A percentile compares a stretch with the other conserved stretches of the same genome.
Conservation (phyloP, 2,329 filamentous ascomycete genomes). For the Massarina eburnea region DNA sequence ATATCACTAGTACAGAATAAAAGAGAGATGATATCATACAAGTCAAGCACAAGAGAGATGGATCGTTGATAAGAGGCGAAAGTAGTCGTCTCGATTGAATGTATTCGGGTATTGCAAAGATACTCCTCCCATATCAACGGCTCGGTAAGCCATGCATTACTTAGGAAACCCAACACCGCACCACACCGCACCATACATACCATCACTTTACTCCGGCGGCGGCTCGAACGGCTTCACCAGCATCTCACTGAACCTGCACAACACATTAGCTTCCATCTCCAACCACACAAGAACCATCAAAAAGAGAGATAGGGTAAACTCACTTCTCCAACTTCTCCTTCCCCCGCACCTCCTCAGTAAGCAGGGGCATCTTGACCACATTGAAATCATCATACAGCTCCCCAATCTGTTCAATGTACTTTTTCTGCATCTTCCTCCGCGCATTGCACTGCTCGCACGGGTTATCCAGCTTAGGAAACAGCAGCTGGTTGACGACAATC, state of each 20-base stretch:
- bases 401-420: conserved; percentile 98
- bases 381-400: conserved; percentile 99
- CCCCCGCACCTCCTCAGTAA: conserved; percentile 93
- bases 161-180: too few species aligned
- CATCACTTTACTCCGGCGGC: conserved; percentile 56
- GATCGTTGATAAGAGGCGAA: too few species aligned
- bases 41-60: too few species aligned
- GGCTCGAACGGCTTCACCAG: conserved; percentile 74
- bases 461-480: conserved; percentile 85
- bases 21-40: too few species aligned
- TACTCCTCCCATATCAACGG: too few species aligned
- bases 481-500: conserved; percentile 96
- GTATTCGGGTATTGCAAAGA: too few species aligned
- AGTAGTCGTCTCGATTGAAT: too few species aligned
- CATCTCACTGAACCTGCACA: conserved; percentile 73
- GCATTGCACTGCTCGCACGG: conserved; percentile 95
- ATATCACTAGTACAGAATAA: too few species aligned
- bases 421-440: conserved; percentile 96
- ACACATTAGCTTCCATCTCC: conserved; percentile 11
- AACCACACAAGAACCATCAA: background rate
- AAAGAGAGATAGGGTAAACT: conserved; percentile 18
- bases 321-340: conserved; percentile 86
- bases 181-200: too few species aligned
- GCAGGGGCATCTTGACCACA: conserved; percentile 94
- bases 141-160: too few species aligned